These are phyloP conservation scores for Brassica cretica DNA, from an alignment of 345 rosid genomes.

Conservation along the genomic window DNA sequence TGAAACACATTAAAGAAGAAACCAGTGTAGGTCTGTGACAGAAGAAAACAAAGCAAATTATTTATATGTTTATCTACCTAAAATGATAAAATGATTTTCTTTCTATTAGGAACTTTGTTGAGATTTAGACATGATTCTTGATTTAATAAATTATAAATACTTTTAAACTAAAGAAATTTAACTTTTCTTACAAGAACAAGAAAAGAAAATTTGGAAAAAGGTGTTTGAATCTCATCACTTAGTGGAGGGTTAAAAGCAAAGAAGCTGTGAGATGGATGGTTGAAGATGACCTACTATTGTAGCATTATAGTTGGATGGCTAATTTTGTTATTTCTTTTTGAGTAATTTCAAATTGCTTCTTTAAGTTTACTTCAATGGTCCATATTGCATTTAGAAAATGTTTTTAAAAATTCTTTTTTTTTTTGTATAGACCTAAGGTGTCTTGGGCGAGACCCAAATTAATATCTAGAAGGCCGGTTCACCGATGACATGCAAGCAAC, in stretches of 20 bases:
- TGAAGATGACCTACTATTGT: slow-evolving; percentile 12
- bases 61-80: not conserved
- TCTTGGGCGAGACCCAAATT: too few relatives aligned
- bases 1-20: slow-evolving; percentile 23
- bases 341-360: not conserved
- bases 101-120: slow-evolving; percentile 20
- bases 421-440: too few relatives aligned
- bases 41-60: slow-evolving; percentile 26
- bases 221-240: slow-evolving; percentile 33
- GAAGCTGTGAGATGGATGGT: slow-evolving; percentile 21
- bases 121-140: slow-evolving; percentile 29
- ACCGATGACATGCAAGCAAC: too few relatives aligned
- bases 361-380: too few relatives aligned
- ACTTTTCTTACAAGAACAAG: not conserved
- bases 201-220: not conserved
- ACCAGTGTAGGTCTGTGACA: slow-evolving; percentile 24
- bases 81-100: slow-evolving; percentile 19
- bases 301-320: slow-evolving; percentile 20
- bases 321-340: not conserved
- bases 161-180: slow-evolving; percentile 15
- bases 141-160: slow-evolving; percentile 7
- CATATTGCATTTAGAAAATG: too few relatives aligned
- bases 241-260: slow-evolving; percentile 18
- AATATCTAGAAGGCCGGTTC: too few relatives aligned
- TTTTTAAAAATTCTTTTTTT: too few relatives aligned